Base-by-base conservation (phyloP, 179 eudicot genomes). In the Drosera spatulata region DNA sequence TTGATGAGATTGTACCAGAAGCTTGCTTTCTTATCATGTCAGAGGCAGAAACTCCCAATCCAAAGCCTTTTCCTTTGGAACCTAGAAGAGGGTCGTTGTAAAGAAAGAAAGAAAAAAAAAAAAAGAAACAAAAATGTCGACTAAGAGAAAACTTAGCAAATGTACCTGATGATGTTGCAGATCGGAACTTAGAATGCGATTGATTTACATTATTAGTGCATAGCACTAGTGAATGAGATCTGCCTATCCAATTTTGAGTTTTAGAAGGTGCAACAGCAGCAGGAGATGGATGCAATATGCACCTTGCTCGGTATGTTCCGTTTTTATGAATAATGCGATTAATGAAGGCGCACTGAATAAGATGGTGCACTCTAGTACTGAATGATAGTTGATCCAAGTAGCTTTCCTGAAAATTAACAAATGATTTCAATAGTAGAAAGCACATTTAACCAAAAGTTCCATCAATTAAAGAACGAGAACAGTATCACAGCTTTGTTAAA, bases 361-460 rank as follows among this genome's bases (percentile, higher is more conserved):
- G 52, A 41, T 5, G 39, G 12, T 41, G 56, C 67, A 80, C 33
- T 53, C 80, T 75, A 13, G 13, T 54, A 63, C 49, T 42, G 49
- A 76, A 55, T 7, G 58, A 67, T 53, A 62, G 60, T 50, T 14
- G 54, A 63, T 73, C 64, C 72, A 75, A 22, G 60, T 62, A 71
- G 50, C 78, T 75, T 62, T 73, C 71, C 72, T 72, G 66, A 62
- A 74, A 61, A 13, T 50, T 13, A 2, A 53, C 37, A 55, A 14
- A 43, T 33, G 46, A 4, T 43, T 45, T 39, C 37, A 61, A 33
- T 10, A 53, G 5, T 12, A 10, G 3, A 9, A 15, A 10, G 45
- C 38, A 11, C 43, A 33, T 12, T 54, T 10, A 37, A 5, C 10
- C 8, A 45, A 41, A 41, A 15, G 41, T 41, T 33, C 51, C 52